A percentile compares a stretch with the other conserved stretches of the same genome.
phyloP scores from a whole-genome alignment of 441 rosid species.

The Bruguiera hainesii region DNA sequence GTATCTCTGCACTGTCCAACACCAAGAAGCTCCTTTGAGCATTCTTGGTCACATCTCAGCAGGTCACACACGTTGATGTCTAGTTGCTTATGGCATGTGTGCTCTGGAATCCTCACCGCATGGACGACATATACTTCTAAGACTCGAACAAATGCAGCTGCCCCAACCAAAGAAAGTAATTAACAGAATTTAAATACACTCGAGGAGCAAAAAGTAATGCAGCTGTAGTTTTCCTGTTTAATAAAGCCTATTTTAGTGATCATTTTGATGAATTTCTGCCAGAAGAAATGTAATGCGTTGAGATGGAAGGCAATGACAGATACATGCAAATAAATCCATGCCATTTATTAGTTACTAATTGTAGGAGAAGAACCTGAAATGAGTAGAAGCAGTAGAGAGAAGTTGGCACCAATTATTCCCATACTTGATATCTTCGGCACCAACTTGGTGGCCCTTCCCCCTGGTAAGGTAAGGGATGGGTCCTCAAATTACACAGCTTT shows the following conservation, averaged over 20 bases:
- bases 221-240: too few relatives aligned
- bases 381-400: conserved; percentile 26
- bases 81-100: conserved; percentile 40
- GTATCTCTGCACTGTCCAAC: conserved; percentile 38
- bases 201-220: too few relatives aligned
- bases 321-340: not conserved
- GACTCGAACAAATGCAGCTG: conserved; percentile 15
- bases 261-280: too few relatives aligned
- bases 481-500: too few relatives aligned
- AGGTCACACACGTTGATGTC: conserved; percentile 22
- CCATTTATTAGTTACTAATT: not conserved
- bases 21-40: conserved; percentile 36
- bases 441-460: conserved; percentile 6
- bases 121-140: conserved; percentile 6
- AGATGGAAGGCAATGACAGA: not conserved
- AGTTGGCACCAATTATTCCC: conserved; percentile 26
- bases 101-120: conserved; percentile 48
- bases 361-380: conserved; percentile 32
- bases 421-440: conserved; percentile 16
- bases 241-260: too few relatives aligned
- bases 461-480: not conserved
- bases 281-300: not conserved
- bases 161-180: not conserved
- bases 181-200: not conserved
- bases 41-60: conserved; percentile 31